Base-by-base conservation (phyloP, 106 monocot genomes). In the Acanthochlamys bracteata region DNA sequence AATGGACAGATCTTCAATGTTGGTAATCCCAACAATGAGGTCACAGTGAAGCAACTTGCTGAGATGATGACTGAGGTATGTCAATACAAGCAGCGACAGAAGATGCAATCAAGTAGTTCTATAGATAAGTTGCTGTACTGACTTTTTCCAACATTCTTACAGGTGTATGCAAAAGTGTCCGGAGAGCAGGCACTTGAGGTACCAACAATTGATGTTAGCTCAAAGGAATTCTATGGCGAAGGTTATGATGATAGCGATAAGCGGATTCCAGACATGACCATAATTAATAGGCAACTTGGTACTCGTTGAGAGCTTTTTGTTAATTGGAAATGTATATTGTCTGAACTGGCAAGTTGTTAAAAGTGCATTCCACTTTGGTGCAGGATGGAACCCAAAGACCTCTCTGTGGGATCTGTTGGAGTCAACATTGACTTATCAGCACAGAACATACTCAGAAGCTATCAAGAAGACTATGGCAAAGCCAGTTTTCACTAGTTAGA, bases 191-290 rank as follows among this genome's bases (percentile, higher is more conserved):
- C 69, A 23, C 61, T 74, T 20, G 86, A 82, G 20, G 76, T 59
- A 41, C 79, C 86, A 26, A 86, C 76, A 15, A 65, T 86, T 70
- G 82, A 82, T 55, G 79, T 86, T 26, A 82, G 76, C 63, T 82
- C 86, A 54, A 76, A 74, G 51, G 79, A 79, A 51, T 86, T 86
- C 64, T 86, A 86, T 53, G 86, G 86, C 25, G 86, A 86, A 74
- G 86, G 86, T 7, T 86, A 86, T 47, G 86, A 86, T 71, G 86
- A 86, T 57, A 84, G 73, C 57, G 87, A 87, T 43, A 87, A 83
- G 46, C 53, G 87, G 19, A 87, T 87, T 43, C 87, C 87, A 14
- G 87, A 87, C 69, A 87, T 87, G 87, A 83, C 87, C 57, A 83
- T 87, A 51, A 87, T 87, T 77, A 82, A 86, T 19, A 79, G 71